phyloP scores from a whole-genome alignment of 345 rosid genomes.

The Pistacia atlantica region DNA sequence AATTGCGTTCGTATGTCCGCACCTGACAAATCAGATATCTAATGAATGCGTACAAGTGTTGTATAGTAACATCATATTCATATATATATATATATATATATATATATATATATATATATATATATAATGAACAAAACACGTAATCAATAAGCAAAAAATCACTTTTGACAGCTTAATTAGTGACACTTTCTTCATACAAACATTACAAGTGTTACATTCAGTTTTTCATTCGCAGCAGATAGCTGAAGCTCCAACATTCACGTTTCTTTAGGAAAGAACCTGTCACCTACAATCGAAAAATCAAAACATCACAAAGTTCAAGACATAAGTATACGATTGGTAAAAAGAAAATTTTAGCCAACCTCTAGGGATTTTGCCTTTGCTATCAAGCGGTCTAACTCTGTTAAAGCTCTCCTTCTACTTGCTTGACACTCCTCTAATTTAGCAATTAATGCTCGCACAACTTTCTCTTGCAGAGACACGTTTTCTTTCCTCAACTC shows the following conservation, averaged over 20 bases:
- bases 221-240: conserved; percentile 71
- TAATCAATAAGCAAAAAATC: neutral
- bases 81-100: neutral
- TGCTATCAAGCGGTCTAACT: conserved; percentile 57
- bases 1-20: conserved; percentile 48
- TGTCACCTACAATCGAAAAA: conserved; percentile 54
- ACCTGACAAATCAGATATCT: conserved; percentile 64
- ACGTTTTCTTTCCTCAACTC: conserved; percentile 51
- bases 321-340: too few species aligned
- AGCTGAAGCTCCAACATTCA: conserved; percentile 58
- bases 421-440: conserved; percentile 60
- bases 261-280: conserved; percentile 80
- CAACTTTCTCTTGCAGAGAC: too few species aligned
- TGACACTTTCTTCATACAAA: neutral
- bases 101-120: neutral
- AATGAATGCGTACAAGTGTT: conserved; percentile 15
- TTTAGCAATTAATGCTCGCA: conserved; percentile 56
- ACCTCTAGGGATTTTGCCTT: conserved; percentile 83
- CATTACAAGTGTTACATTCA: conserved; percentile 51
- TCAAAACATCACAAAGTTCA: conserved; percentile 7
- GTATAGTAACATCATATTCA: neutral
- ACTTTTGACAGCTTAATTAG: neutral
- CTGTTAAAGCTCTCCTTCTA: conserved; percentile 68
- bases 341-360: conserved; percentile 16
- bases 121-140: too few species aligned